These are phyloP conservation scores for Sphaceloma murrayae DNA, from an alignment of 2,329 filamentous ascomycete species.

Conservation along the genomic window DNA sequence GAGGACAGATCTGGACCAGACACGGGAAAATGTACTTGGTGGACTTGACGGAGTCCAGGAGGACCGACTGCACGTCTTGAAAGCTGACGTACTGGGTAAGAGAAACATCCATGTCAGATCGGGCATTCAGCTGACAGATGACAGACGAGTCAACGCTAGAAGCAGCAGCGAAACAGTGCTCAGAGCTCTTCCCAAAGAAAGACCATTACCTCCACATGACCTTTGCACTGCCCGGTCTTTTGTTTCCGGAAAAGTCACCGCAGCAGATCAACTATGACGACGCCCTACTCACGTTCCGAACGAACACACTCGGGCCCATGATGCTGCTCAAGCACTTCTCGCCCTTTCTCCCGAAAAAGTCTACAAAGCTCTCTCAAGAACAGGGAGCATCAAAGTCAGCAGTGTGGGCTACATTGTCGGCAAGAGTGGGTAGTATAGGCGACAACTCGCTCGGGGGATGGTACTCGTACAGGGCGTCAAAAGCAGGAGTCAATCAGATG, in stretches of 20 bases:
- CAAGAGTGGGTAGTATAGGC: conserved; percentile 62
- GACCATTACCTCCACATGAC: conserved; percentile 56
- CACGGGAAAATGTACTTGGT: conserved; percentile 42
- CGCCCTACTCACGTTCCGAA: conserved; percentile 59
- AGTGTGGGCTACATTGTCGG: conserved; percentile 65
- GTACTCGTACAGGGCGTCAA: conserved; percentile 72
- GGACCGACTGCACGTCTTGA: conserved; percentile 42
- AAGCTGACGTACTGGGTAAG: conserved; percentile 50
- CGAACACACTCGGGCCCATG: conserved; percentile 66
- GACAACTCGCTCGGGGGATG: conserved; percentile 69
- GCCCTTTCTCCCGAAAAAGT: conserved; percentile 55
- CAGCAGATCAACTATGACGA: conserved; percentile 51
- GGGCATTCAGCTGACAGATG: background rate
- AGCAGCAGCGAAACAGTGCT: conserved; percentile 40
- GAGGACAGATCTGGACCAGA: conserved; percentile 42
- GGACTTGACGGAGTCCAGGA: conserved; percentile 40
- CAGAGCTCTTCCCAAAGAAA: conserved; percentile 27
- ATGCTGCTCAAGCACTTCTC: conserved; percentile 69
- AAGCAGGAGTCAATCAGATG: conserved; percentile 63
- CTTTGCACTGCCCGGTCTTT: conserved; percentile 60
- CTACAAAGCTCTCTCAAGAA: conserved; percentile 32
- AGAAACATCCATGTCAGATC: background rate
- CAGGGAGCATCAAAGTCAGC: conserved; percentile 41
- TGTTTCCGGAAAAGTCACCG: conserved; percentile 64
- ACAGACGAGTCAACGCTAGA: conserved; percentile 54